phyloP scores from a whole-genome alignment of 306 rosid genomes.

The Trifolium pratense region DNA sequence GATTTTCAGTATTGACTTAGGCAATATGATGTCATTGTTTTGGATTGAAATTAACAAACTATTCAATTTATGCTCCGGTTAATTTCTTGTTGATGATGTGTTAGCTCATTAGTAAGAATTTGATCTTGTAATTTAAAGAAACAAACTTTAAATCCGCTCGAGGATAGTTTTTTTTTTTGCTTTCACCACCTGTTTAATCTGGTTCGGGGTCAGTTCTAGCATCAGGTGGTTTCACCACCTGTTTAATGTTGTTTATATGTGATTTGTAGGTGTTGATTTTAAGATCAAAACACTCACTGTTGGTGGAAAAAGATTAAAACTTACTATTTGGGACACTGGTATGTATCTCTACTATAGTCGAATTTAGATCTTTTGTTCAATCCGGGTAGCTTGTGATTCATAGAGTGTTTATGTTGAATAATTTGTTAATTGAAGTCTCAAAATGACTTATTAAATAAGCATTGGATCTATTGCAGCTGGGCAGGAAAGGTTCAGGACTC shows the following conservation, averaged over 20 bases:
- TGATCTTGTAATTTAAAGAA: not conserved
- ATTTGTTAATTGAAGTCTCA: constrained; percentile 13
- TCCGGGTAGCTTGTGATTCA: constrained; percentile 5
- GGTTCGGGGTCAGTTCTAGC: no score
- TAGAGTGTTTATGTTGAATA: constrained; percentile 41
- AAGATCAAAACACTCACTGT: constrained; percentile 86
- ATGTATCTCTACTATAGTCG: not conserved
- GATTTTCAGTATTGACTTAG: not conserved
- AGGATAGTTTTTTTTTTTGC: no score
- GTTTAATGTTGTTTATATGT: constrained; percentile 30
- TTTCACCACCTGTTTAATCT: no score
- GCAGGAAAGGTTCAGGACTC: constrained; percentile 92
- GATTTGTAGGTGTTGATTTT: constrained; percentile 86
- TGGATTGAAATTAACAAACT: constrained; percentile 5
- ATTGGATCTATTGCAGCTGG: constrained; percentile 78
- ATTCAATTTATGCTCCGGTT: not conserved
- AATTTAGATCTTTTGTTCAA: constrained; percentile 8
- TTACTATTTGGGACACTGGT: constrained; percentile 99
- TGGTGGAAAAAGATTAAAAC: constrained; percentile 84
- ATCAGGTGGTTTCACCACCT: no score
- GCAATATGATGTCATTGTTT: not conserved
- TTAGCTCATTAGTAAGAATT: no score
- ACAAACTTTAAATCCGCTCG: no score
- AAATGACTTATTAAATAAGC: constrained; percentile 36
- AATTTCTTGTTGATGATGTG: not conserved